Conservation (phyloP, 768 basidiomycete genomes). For the Pilatotrama ljubarskyi region DNA sequence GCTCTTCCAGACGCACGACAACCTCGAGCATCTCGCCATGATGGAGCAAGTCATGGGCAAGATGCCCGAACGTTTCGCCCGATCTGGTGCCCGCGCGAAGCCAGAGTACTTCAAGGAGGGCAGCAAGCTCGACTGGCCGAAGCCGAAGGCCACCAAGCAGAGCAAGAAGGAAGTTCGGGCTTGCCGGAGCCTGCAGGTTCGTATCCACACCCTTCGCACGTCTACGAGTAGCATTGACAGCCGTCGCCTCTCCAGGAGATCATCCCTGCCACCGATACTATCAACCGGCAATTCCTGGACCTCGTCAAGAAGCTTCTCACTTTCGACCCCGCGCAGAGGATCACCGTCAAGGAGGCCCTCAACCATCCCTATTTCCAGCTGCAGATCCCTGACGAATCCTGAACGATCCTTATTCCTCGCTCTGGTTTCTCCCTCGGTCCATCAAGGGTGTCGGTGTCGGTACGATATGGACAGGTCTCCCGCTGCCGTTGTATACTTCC, state of each 20-base stretch:
- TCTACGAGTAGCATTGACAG: conserved; percentile 2
- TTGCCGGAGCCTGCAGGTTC: conserved; percentile 74
- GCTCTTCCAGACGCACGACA: conserved; percentile 99
- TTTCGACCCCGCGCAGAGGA: conserved; percentile 87
- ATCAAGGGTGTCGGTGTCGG: conserved; percentile 21
- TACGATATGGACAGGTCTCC: conserved; percentile 27
- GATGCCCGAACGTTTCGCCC: conserved; percentile 87
- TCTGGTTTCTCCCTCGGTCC: conserved; percentile 11
- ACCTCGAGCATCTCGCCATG: conserved; percentile 98
- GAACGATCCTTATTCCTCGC: conserved; percentile 29
- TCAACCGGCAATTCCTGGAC: conserved; percentile 82
- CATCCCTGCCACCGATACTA: conserved; percentile 71
- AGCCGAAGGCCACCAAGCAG: conserved; percentile 81
- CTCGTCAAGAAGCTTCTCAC: conserved; percentile 84
- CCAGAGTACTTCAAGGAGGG: conserved; percentile 93
- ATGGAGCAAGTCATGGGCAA: conserved; percentile 99
- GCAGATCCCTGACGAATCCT: conserved; percentile 68
- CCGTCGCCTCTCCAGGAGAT: conserved; percentile 60
- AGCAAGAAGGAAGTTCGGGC: conserved; percentile 93
- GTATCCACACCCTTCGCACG: conserved; percentile 27
- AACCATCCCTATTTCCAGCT: conserved; percentile 83
- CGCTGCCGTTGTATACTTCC: conserved; percentile 28
- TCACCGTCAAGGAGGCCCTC: conserved; percentile 86
- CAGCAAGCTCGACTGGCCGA: conserved; percentile 88
- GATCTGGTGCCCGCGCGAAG: conserved; percentile 74